phyloP scores from a whole-genome alignment of 345 rosid genomes.

The Syzygium jambos region DNA sequence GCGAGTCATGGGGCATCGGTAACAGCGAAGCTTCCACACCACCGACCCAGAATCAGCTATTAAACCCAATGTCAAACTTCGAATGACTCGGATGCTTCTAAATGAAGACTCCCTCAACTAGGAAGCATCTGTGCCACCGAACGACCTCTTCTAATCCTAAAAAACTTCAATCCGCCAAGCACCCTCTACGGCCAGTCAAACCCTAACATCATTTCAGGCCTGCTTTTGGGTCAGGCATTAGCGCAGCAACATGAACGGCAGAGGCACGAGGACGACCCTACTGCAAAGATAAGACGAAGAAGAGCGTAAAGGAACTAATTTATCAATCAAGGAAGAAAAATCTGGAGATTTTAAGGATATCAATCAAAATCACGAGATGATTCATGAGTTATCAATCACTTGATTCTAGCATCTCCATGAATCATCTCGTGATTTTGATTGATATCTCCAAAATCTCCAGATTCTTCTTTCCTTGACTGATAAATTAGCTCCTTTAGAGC shows the following conservation, averaged over 20 bases:
- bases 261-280: not conserved
- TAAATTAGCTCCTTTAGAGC: too few relatives aligned
- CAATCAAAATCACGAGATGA: too few relatives aligned
- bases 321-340: too few relatives aligned
- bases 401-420: too few relatives aligned
- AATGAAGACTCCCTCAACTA: too few relatives aligned
- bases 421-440: too few relatives aligned
- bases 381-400: too few relatives aligned
- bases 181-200: not conserved
- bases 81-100: not conserved
- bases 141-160: not conserved
- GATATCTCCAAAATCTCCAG: too few relatives aligned
- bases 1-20: not conserved
- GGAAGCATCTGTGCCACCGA: too few relatives aligned
- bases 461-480: too few relatives aligned
- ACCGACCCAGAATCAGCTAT: not conserved
- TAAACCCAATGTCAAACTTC: not conserved
- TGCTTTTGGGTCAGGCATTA: not conserved
- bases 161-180: not conserved
- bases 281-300: not conserved
- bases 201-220: not conserved
- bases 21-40: not conserved
- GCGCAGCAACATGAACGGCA: not conserved
- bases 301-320: too few relatives aligned
- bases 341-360: too few relatives aligned